Evolutionary conservation across 345 rosid genomes (phyloP).

Genomic region (Eucalyptus erythrocorys): DNA sequence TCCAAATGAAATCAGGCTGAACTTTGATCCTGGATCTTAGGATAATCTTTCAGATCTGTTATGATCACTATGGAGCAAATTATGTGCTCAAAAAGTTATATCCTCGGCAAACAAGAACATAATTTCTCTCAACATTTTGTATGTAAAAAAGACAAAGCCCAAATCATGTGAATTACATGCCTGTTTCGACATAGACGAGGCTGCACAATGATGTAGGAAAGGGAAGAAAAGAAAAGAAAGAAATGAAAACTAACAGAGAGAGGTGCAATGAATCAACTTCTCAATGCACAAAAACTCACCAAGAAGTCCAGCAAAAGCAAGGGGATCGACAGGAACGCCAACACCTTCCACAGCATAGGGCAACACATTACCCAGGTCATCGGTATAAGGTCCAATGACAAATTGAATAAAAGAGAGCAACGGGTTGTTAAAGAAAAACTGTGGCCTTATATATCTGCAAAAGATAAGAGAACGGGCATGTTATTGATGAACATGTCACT

Average conservation of each 20-base stretch:
- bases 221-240: not conserved
- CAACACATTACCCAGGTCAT: conserved; percentile 86
- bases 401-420: conserved; percentile 77
- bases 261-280: not conserved
- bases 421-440: conserved; percentile 83
- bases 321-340: conserved; percentile 91
- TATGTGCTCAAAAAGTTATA: no score
- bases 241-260: not conserved
- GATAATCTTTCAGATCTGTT: not conserved
- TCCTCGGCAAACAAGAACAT: not conserved
- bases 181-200: not conserved
- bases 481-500: not conserved
- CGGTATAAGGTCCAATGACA: conserved; percentile 78
- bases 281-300: conserved; percentile 24
- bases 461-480: not conserved
- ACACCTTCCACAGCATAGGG: conserved; percentile 95
- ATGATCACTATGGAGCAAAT: no score
- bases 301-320: conserved; percentile 90
- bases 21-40: not conserved
- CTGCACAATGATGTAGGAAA: rapidly evolving
- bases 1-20: not conserved
- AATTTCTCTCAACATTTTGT: not conserved
- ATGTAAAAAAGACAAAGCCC: not conserved
- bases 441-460: conserved; percentile 81
- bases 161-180: rapidly evolving